phyloP scores from a whole-genome alignment of 1,284 basidiomycete species.

The Rhodofomes roseus region DNA sequence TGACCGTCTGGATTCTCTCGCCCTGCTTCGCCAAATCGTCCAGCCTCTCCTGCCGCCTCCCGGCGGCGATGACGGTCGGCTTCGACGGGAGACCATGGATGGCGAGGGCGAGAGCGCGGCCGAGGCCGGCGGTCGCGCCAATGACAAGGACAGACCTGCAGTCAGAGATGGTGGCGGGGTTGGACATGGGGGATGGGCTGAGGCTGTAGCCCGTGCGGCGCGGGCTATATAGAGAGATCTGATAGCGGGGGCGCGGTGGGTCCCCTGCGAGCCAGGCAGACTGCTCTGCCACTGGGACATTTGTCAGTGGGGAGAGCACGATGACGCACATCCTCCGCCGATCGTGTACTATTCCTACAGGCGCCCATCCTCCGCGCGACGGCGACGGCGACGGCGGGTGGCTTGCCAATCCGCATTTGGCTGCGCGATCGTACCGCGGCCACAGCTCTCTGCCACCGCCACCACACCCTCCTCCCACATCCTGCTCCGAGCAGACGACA shows the following conservation, averaged over 20 bases:
- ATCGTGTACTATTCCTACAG: too few species aligned
- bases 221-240: neutral
- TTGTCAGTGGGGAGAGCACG: neutral
- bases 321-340: neutral
- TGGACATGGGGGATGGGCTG: conserved; percentile 28
- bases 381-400: too few species aligned
- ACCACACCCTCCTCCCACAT: neutral
- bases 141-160: conserved; percentile 57
- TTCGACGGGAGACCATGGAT: conserved; percentile 46
- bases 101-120: conserved; percentile 53
- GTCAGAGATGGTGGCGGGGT: conserved; percentile 36
- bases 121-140: conserved; percentile 61
- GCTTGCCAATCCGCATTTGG: too few species aligned
- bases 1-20: conserved; percentile 35
- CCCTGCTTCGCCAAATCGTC: conserved; percentile 39
- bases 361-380: too few species aligned
- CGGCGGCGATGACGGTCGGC: conserved; percentile 52
- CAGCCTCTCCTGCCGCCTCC: conserved; percentile 49
- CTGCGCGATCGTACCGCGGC: too few species aligned
- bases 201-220: neutral
- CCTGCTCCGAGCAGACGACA: neutral
- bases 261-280: neutral
- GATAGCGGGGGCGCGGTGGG: neutral
- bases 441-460: too few species aligned
- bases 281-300: too few species aligned